phyloP scores from a whole-genome alignment of 192 early-diverging fungal genomes.

The Coemansia aciculifera region DNA sequence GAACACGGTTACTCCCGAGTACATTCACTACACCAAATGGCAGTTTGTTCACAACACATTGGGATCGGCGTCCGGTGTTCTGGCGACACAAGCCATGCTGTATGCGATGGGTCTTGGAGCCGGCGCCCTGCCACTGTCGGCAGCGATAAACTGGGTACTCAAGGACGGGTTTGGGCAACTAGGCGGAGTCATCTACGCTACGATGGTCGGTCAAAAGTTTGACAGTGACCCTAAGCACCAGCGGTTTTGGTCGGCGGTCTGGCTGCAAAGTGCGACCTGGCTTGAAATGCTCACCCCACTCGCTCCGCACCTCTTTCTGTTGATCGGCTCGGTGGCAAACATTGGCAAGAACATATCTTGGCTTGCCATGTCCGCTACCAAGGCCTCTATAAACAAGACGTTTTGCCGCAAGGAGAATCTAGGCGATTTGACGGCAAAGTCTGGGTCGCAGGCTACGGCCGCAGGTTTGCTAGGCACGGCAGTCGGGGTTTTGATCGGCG shows the following conservation, averaged over 20 bases:
- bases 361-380: constrained; percentile 77
- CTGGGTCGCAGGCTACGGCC: constrained; percentile 78
- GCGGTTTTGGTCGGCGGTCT: constrained; percentile 69
- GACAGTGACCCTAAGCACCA: constrained; percentile 83
- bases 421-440: constrained; percentile 83
- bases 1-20: constrained; percentile 71
- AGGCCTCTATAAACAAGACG: constrained; percentile 78
- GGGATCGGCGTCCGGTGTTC: constrained; percentile 76
- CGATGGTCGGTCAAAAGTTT: constrained; percentile 70
- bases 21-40: constrained; percentile 74
- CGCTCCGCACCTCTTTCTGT: constrained; percentile 72
- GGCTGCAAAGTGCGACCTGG: constrained; percentile 73
- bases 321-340: constrained; percentile 75
- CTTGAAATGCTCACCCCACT: constrained; percentile 80
- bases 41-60: constrained; percentile 76
- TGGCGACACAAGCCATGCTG: constrained; percentile 82
- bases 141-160: constrained; percentile 88
- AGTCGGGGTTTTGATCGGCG: constrained; percentile 51
- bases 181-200: constrained; percentile 82
- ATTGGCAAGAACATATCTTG: constrained; percentile 87
- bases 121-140: constrained; percentile 73
- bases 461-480: constrained; percentile 78
- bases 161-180: constrained; percentile 88
- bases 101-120: constrained; percentile 81
- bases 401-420: constrained; percentile 74